Evolutionary conservation across 2,329 filamentous ascomycete species (phyloP), one percentile per base, ranked within the genome.

Genomic region (Arthrocladium fulminans): DNA sequence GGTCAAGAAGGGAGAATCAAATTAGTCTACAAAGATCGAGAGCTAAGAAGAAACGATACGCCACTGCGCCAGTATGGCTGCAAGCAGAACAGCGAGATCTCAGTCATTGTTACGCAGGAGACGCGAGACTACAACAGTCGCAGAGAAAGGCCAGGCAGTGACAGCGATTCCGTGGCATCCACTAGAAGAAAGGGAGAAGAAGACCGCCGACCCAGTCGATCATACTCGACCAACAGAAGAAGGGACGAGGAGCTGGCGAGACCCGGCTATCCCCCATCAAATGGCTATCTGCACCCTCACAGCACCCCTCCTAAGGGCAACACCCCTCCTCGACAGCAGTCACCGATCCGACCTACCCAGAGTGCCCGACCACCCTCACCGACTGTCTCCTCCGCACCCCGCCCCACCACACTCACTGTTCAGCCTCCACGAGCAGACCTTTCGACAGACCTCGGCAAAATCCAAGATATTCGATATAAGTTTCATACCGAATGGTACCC

Each of bases 11-110:
- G 64, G 32, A 62, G 64, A 20, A 60, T 74, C 49, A 66, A 65
- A 47, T 52, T 74, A 29, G 59, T 73, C 3, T 74, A 73, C 59
- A 73, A 73, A 58, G 69, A 69, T 22, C 66, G 64, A 24, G 52
- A 70, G 29, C 57, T 74, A 42, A 68, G 67, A 46, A 61, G 71
- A 50, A 65, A 73, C 54, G 47, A 54, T 3, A 53, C 54, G 34
- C 57, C 66, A 8, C 68, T 70, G 48, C 67, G 65, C 51, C 57
- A 63, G 29, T 69, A 71, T 50, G 67, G 69, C 13, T 60, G 73
- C 29, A 73, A 73, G 53, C 71, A 73, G 52, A 65, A 73, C 44
- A 72, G 69, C 2, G 67, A 72, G 54, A 63, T 73, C 42, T 57
- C 71, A 47, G 70, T 67, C 45, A 69, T 47, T 15, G 24, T 47